Evolutionary conservation across 768 basidiomycete genomes (phyloP).

Genomic region (Rhizopogon vinicolor): DNA sequence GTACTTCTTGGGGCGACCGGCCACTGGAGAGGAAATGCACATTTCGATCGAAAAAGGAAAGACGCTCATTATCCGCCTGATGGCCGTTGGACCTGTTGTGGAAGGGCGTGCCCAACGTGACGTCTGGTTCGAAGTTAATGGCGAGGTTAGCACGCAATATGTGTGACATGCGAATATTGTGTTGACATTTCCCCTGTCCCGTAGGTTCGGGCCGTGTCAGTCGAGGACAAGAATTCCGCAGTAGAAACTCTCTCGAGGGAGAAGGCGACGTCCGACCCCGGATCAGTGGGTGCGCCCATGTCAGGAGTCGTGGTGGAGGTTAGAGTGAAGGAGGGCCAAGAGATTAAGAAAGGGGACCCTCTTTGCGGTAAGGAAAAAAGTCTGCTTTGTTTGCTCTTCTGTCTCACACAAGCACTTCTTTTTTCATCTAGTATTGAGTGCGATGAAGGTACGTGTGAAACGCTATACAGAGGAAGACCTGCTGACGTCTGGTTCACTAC

Average conservation of each 20-base stretch:
- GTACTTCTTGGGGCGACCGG: constrained; percentile 93
- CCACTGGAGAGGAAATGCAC: constrained; percentile 93
- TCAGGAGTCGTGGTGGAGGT: constrained; percentile 98
- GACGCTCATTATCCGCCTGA: constrained; percentile 91
- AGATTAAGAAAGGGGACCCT: constrained; percentile 98
- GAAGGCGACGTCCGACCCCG: constrained; percentile 90
- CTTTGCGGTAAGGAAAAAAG: constrained; percentile 61
- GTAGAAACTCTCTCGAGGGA: constrained; percentile 93
- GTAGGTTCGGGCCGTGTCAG: constrained; percentile 88
- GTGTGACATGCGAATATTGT: constrained; percentile 10
- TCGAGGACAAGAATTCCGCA: constrained; percentile 96
- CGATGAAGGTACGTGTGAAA: constrained; percentile 74
- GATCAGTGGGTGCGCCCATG: constrained; percentile 97
- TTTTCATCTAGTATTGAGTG: constrained; percentile 68
- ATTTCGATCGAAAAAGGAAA: constrained; percentile 96
- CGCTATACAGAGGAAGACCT: neutral
- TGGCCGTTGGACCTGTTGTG: constrained; percentile 93
- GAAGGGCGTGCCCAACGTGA: constrained; percentile 90
- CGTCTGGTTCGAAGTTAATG: constrained; percentile 98
- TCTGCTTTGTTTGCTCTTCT: constrained; percentile 15
- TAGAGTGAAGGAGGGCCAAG: constrained; percentile 94
- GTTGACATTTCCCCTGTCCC: constrained; percentile 12
- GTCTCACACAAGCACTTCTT: constrained; percentile 11
- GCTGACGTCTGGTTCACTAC: constrained; percentile 18
- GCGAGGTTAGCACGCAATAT: constrained; percentile 56